A percentile compares a stretch with the other conserved stretches of the same genome.
These are phyloP conservation scores for Aspergillus ellipticus DNA, from an alignment of 495 filamentous ascomycete species.

Conservation along the genomic window DNA sequence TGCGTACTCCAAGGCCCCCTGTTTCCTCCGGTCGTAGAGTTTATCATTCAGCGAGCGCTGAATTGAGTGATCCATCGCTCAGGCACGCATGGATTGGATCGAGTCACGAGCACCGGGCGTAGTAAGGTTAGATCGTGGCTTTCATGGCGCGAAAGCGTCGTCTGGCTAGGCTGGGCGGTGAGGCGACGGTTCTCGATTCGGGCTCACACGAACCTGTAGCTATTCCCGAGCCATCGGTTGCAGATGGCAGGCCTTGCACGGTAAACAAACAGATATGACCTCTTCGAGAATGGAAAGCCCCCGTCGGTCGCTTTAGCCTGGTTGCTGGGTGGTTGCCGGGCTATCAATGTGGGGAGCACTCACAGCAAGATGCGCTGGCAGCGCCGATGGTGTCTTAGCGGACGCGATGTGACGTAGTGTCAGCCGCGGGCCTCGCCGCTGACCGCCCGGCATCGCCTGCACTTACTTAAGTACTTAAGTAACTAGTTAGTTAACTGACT, in stretches of 20 bases:
- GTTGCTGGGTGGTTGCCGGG: slow-evolving; percentile 1
- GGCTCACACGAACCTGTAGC: slow-evolving; percentile 13
- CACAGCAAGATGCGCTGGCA: slow-evolving; percentile 34
- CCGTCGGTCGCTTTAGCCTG: slow-evolving; percentile 1
- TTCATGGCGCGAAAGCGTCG: slow-evolving; percentile 30
- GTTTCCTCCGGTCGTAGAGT: slow-evolving; percentile 95
- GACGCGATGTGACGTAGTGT: slow-evolving; percentile 37
- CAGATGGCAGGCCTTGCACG: background rate
- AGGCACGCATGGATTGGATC: slow-evolving; percentile 19
- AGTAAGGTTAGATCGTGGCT: slow-evolving; percentile 21
- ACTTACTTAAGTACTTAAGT: too few relatives aligned
- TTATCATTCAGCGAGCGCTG: slow-evolving; percentile 94
- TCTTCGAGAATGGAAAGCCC: background rate
- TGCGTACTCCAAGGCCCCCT: slow-evolving; percentile 92
- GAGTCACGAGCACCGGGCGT: slow-evolving; percentile 22
- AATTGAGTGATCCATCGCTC: slow-evolving; percentile 79
- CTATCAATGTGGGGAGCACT: slow-evolving; percentile 19
- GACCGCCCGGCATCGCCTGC: background rate
- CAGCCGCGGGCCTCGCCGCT: slow-evolving; percentile 15
- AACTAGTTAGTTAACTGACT: too few relatives aligned
- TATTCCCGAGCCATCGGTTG: slow-evolving; percentile 6
- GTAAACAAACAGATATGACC: background rate
- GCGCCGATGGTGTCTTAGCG: slow-evolving; percentile 28
- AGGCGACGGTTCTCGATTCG: slow-evolving; percentile 10
- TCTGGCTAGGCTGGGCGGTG: slow-evolving; percentile 16